Conservation (phyloP, 768 basidiomycete species). For the Hygrocybe coccinea region DNA sequence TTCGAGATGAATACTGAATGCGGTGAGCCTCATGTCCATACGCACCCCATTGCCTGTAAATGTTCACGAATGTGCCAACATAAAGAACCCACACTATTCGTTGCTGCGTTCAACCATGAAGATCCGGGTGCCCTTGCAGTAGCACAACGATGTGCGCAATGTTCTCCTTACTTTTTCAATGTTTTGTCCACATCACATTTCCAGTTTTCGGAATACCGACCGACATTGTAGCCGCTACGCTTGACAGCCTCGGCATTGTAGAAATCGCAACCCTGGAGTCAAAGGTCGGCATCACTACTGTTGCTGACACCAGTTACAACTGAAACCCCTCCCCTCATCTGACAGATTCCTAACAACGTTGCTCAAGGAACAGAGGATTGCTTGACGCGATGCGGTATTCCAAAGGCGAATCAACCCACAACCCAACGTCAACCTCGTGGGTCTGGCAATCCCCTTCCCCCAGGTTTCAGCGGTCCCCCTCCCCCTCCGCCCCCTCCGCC, state of each 20-base stretch:
- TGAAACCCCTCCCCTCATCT: background rate
- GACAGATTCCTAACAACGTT: constrained; percentile 14
- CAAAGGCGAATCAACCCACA: constrained; percentile 10
- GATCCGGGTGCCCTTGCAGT: constrained; percentile 14
- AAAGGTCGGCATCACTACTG: constrained; percentile 15
- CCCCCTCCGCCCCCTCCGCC: background rate
- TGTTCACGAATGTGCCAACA: constrained; percentile 16
- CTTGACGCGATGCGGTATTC: constrained; percentile 15
- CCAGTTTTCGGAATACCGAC: constrained; percentile 18
- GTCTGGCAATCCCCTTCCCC: constrained; percentile 12
- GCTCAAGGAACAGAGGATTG: constrained; percentile 11
- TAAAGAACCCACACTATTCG: constrained; percentile 16
- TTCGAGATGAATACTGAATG: constrained; percentile 19
- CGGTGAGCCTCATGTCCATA: constrained; percentile 7
- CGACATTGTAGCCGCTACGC: constrained; percentile 16
- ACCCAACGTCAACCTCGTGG: constrained; percentile 7
- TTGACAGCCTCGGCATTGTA: constrained; percentile 16
- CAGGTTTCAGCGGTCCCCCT: constrained; percentile 4
- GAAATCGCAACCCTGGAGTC: constrained; percentile 11
- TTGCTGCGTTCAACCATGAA: constrained; percentile 16
- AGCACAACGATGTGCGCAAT: constrained; percentile 16
- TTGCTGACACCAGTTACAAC: background rate
- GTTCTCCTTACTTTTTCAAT: background rate
- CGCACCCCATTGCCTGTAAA: constrained; percentile 16
- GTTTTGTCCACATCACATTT: background rate